Base-by-base conservation (phyloP, 176 grass and related monocot species). In the Paspalum notatum region DNA sequence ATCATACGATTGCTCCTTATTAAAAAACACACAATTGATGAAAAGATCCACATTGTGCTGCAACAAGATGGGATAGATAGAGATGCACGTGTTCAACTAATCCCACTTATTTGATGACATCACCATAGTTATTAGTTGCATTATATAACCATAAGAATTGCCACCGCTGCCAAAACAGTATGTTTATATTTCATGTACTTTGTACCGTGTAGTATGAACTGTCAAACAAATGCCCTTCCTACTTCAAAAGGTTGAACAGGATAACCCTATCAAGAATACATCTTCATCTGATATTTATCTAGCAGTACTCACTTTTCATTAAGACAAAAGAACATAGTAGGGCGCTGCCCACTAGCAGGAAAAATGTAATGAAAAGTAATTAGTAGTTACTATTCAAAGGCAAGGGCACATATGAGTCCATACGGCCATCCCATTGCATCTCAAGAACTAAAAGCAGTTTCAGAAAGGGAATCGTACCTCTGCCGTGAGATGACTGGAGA, bases 401-500 rank as follows among this genome's bases (percentile, higher is more conserved):
- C 62, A 62, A 9, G 11, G 46, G 41, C 14, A 4, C 15, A 38
- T 27, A 32, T 0, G 6, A 61, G 43, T 59, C 73, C 7, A 62
- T 3, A 4, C 15, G 10, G 20, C 4, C 21, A 44, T 12, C 2
- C 9, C 62, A 8, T 48, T 76, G 6, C 40, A 17, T 42, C 5
- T 64, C 4, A 9, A 66, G 14, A 87, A 82, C 47, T 66, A 68
- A 13, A 68, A 72, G 27, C 2, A 67, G 39, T 68, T 66, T 73
- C 10, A 24, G 48, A 76, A 66, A 82, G 32, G 22, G 40, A 73
- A 56, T 41, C 42, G 75, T 64, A 89, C 89, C 78, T 87, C 16
- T 89, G 70, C 25, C 4, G 77, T 70, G 44, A 83, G 46, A 13
- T 72, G 18, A 70, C 54, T 67, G 75, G 66, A 76, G 86, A 87